Base-by-base conservation (phyloP, 306 rosid genomes). In the Dryas alaskensis region DNA sequence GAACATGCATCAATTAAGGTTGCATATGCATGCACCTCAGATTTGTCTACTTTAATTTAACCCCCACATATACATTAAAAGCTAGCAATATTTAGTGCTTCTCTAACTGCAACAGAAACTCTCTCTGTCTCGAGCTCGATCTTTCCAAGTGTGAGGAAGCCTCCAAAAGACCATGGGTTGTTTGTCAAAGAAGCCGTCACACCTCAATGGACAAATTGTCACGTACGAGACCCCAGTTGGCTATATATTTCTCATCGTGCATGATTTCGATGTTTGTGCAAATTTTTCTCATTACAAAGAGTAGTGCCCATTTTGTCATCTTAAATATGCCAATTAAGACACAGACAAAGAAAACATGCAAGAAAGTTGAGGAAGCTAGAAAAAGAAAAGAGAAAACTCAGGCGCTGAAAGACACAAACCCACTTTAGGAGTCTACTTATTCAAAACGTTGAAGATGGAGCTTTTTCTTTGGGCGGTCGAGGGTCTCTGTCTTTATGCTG, bases 391-490 rank as follows among this genome's bases (percentile, higher is more conserved):
- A 50, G 10, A 54, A 62, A 72, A 45, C 63, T 42, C 10, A 8
- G 60, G 67, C 84, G 75, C 68, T 65, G 59, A 19, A 81, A 76
- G 92, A 81, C 89, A 82, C 47, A 42, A 79, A 76, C 16, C 31
- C 66, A 73, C 89, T 84, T 88, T 78, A 75, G 58, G 78, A n/a
- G 92, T 78, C 45, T 76, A 74, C 79, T 87, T 55, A 81, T 86
- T 87, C 90, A 87, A 85, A 89, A 44, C 3, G 71, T 40, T 76
- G 12, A 82, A 76, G 48, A 45, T 8, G 79, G 55, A 74, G 74
- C 60, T 63, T 86, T 87, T 90, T 92, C 96, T 81, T 87, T 92
- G 96, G 98, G 80, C 95, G 96, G 98, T 90, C 71, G 92, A 85
- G 37, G 37, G 37, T 49, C 44, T 60, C 59, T 66, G 58, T 39